phyloP scores from a whole-genome alignment of 1,284 basidiomycete genomes.

The Austroboletus novae-zelandiae region DNA sequence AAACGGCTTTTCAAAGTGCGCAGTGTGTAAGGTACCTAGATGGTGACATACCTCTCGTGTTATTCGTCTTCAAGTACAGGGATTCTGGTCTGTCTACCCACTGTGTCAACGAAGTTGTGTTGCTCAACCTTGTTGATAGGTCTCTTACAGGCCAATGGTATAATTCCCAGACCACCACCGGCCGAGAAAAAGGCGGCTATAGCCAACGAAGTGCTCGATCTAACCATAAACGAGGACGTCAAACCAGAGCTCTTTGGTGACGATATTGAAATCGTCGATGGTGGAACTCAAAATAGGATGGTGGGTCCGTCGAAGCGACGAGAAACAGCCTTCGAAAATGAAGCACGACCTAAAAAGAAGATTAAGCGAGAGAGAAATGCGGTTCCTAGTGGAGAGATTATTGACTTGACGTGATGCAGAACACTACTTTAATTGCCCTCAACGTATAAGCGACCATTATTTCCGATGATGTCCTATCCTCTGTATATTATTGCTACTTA shows the following conservation, averaged over 20 bases:
- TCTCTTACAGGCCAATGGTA: slow-evolving; percentile 31
- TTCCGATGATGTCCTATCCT: no score
- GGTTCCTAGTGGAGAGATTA: slow-evolving; percentile 19
- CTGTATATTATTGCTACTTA: no score
- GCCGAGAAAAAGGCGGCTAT: neutral
- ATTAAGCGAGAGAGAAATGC: slow-evolving; percentile 23
- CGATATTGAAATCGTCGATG: slow-evolving; percentile 9
- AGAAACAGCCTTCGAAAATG: neutral
- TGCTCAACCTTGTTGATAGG: slow-evolving; percentile 10
- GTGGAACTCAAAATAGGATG: neutral
- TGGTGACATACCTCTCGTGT: slow-evolving; percentile 18
- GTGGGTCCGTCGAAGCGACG: slow-evolving; percentile 6
- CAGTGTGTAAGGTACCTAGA: slow-evolving; percentile 10
- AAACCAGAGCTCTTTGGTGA: slow-evolving; percentile 8
- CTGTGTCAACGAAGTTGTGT: neutral
- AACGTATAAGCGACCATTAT: no score
- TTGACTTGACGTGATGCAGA: slow-evolving; percentile 29
- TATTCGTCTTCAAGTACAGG: slow-evolving; percentile 31
- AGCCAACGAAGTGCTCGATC: slow-evolving; percentile 23
- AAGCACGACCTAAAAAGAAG: slow-evolving; percentile 20
- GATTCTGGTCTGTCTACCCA: slow-evolving; percentile 21
- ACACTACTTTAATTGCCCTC: no score
- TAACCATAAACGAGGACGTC: slow-evolving; percentile 11
- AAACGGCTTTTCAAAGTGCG: neutral
- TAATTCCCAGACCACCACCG: slow-evolving; percentile 18